phyloP scores from a whole-genome alignment of 257 asterid genomes.

The Penstemon davidsonii region DNA sequence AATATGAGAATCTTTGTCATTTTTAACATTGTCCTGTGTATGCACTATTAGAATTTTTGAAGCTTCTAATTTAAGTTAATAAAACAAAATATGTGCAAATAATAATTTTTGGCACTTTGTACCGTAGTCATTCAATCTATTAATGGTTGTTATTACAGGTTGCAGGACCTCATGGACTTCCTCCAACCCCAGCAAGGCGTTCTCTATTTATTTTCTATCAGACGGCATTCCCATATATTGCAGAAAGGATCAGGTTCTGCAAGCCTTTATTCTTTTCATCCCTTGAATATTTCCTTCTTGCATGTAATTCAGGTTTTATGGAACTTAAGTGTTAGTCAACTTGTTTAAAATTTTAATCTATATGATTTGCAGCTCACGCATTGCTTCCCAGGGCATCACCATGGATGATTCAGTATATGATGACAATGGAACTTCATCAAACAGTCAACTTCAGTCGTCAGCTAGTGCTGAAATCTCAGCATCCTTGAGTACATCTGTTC shows the following conservation, averaged over 20 bases:
- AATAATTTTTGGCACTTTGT: constrained; percentile 13
- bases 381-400: constrained; percentile 78
- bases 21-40: too few relatives aligned
- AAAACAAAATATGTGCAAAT: background rate
- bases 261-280: background rate
- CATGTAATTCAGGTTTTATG: constrained; percentile 11
- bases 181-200: constrained; percentile 96
- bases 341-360: constrained; percentile 20
- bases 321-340: constrained; percentile 7
- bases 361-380: constrained; percentile 68
- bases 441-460: constrained; percentile 44
- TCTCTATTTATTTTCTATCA: constrained; percentile 89
- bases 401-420: constrained; percentile 61
- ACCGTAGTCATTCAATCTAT: constrained; percentile 4
- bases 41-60: constrained; percentile 6
- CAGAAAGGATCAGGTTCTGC: constrained; percentile 84
- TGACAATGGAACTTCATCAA: constrained; percentile 38
- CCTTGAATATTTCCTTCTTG: constrained; percentile 12
- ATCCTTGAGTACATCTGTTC: constrained; percentile 37
- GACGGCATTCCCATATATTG: constrained; percentile 90
- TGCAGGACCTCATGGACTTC: constrained; percentile 82
- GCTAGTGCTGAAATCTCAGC: constrained; percentile 41
- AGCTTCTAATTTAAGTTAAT: constrained; percentile 5
- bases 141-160: constrained; percentile 50
- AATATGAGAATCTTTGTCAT: constrained; percentile 4